Base-by-base conservation (phyloP, 805 yeast species). In the Metschnikowia kofuensis region DNA sequence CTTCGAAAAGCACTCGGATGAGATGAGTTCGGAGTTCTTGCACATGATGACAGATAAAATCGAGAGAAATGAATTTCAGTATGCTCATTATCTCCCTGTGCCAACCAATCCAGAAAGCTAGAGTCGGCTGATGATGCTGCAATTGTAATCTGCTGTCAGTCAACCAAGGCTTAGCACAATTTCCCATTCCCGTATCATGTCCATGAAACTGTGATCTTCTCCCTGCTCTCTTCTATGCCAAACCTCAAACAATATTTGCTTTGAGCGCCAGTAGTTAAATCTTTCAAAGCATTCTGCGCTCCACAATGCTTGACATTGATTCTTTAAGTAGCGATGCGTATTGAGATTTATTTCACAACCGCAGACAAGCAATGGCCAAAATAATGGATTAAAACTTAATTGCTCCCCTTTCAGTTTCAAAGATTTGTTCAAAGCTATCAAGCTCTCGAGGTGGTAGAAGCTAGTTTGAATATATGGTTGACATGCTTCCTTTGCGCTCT, bases 161-260 rank as follows among this genome's bases (percentile, higher is more conserved):
- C 53, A 70, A 3, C 69, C 72, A 40, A 74, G 58, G 50, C 69
- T 65, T 47, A 74, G 59, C 6, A 67, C 68, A 12, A 71, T 60
- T 30, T 76, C 82, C 85, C 85, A 80, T 49, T 75, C 80, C 45
- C 80, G 68, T 1, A 80, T 66, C 64, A 79, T 59, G 54, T 79
- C 83, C 68, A 80, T 69, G 76, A 82, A 80, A 30, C 79, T 77
- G 27, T 55, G 45, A 43, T 67, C 60, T 51, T 69, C 66, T 12
- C 70, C 70, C 7, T 59, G 58, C 6, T 65, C 67, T 38, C 76
- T 57, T 27, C 80, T 60, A 35, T 75, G 67, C 79, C 82, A 78
- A 12, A 78, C 69, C 56, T 80, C 84, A 51, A 68, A 68, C 52
- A 79, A 62, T 28, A 79, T 69, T 57, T 80, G 85, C 54, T 78